Base-by-base conservation (phyloP, 2,329 filamentous ascomycete species). In the Teratosphaeriaceae sp. region DNA sequence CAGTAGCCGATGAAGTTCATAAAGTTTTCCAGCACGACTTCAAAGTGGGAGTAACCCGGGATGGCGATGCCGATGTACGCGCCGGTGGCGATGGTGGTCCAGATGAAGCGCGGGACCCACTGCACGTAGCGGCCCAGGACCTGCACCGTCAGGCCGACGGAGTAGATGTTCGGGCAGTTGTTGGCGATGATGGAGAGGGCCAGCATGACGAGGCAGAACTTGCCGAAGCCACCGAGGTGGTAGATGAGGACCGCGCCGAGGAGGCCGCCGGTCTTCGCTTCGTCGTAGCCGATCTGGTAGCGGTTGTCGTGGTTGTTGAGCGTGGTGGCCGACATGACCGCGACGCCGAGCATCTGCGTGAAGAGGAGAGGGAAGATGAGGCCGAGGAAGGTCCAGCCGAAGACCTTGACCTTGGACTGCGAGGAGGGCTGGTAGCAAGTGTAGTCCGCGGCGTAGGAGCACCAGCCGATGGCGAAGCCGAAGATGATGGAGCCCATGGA, bases 401-500 rank as follows among this genome's bases (percentile, higher is more conserved):
- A 82, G 34, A 83, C 67, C 47, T 71, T 72, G 55, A 64, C 65
- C 22, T 69, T 64, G 13, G 74, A 69, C 11, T 76, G 70, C 48
- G 67, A 60, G 48, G 74, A 67, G 0, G 77, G 74, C 57, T 78
- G 82, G 61, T 83, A 85, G 42, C 83, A 79, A 51, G 83, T 82
- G 57, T 79, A 84, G 58, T 85, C 81, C 0, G 77, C 77, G n/a
- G 75, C 78, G 2, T 74, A 72, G 3, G 78, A 75, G 2, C 75
- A 68, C 58, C 82, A 85, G 1, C 79, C 81, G 41, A 83, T 74
- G 6, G 78, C 77, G 1, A 76, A 75, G 18, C 80, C 79, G 11
- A 84, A 68, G 50, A 78, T 84, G 36, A 87, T 68, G 9, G 78
- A 82, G 61, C 88, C 83, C 62, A 85, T 88, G 3, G 79, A 82